Evolutionary conservation across 371 early-diverging fungal genomes (phyloP).

Genomic region (Mortierella sp.): DNA sequence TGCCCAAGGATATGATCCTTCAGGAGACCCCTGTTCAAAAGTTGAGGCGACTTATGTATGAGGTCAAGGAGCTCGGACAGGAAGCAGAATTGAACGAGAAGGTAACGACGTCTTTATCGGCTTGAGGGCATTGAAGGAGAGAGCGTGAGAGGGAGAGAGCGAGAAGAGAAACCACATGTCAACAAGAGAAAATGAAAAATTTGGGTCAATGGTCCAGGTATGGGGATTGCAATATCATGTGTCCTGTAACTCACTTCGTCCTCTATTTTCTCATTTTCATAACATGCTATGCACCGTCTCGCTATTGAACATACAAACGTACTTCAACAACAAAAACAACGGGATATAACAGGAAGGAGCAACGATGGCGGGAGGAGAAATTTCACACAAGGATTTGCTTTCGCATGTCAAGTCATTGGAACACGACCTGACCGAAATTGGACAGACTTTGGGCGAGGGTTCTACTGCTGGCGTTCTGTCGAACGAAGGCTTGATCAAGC

Average conservation of each 20-base stretch:
- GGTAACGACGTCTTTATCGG: slow-evolving; percentile 28
- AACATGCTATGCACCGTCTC: neutral
- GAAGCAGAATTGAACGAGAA: slow-evolving; percentile 73
- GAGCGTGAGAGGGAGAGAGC: neutral
- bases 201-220: neutral
- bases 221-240: neutral
- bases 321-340: neutral
- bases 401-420: slow-evolving; percentile 78
- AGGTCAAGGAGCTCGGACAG: slow-evolving; percentile 85
- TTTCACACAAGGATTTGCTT: slow-evolving; percentile 72
- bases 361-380: slow-evolving; percentile 33
- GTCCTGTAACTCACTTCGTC: neutral
- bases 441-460: slow-evolving; percentile 61
- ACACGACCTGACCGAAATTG: slow-evolving; percentile 75
- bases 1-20: slow-evolving; percentile 69
- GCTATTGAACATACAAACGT: neutral
- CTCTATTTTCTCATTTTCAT: neutral
- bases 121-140: neutral
- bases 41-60: slow-evolving; percentile 84
- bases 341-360: slow-evolving; percentile 31
- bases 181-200: slow-evolving; percentile 5
- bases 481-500: slow-evolving; percentile 55
- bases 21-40: slow-evolving; percentile 84
- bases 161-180: slow-evolving; percentile 32
- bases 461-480: slow-evolving; percentile 46